Percentiles rank a stretch among this genome's conserved stretches.
These are phyloP conservation scores for Fennellomyces sp. DNA, from an alignment of 371 early-diverging fungal species.

Conservation along the genomic window DNA sequence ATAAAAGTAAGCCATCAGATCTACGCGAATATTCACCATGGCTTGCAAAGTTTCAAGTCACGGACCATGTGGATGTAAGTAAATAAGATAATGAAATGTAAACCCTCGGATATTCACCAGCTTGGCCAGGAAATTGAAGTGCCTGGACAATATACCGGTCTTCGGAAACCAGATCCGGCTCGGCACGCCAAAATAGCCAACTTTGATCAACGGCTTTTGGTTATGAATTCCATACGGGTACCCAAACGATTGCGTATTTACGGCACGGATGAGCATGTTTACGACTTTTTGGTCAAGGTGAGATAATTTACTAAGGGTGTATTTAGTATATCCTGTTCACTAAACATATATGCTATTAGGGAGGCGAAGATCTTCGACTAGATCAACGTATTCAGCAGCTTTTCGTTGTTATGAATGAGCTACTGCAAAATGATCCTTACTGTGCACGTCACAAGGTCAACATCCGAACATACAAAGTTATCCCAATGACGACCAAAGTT, in stretches of 20 bases:
- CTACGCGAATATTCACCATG: constrained; percentile 72
- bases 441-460: constrained; percentile 51
- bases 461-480: constrained; percentile 67
- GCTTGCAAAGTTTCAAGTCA: constrained; percentile 54
- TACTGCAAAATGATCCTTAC: constrained; percentile 57
- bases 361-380: constrained; percentile 81
- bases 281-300: constrained; percentile 76
- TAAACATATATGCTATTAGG: constrained; percentile 46
- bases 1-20: not conserved
- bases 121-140: constrained; percentile 61
- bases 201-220: constrained; percentile 65
- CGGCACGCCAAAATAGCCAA: constrained; percentile 60
- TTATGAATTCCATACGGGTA: constrained; percentile 71
- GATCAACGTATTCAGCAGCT: constrained; percentile 83
- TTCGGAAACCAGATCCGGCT: constrained; percentile 46
- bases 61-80: constrained; percentile 39
- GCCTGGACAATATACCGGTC: constrained; percentile 76
- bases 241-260: constrained; percentile 75
- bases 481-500: constrained; percentile 67
- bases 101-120: not conserved
- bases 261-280: constrained; percentile 72
- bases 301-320: not conserved
- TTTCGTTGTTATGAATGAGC: constrained; percentile 74
- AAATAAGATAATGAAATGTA: constrained; percentile 11
- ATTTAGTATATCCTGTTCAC: not conserved